These are phyloP conservation scores for Cadophora sp. DNA, from an alignment of 2,329 filamentous ascomycete species.

Conservation along the genomic window DNA sequence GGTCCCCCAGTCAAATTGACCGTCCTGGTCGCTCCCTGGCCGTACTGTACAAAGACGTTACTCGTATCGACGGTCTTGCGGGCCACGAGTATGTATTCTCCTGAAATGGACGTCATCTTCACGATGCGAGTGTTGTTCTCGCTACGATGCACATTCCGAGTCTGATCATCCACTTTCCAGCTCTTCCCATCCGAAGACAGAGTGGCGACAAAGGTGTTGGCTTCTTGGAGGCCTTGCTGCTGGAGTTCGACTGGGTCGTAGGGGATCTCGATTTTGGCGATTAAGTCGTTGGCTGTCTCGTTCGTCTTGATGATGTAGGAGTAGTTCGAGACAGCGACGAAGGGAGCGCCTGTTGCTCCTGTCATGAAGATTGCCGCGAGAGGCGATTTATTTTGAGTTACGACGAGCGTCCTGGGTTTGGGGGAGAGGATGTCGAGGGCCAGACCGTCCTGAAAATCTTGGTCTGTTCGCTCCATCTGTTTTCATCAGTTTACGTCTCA, in stretches of 20 bases:
- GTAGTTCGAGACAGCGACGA: slow-evolving; percentile 43
- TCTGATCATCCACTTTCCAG: slow-evolving; percentile 46
- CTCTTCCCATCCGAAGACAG: slow-evolving; percentile 41
- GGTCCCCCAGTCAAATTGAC: slow-evolving; percentile 42
- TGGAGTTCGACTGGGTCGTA: slow-evolving; percentile 38
- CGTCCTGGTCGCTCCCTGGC: slow-evolving; percentile 43
- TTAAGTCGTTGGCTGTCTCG: slow-evolving; percentile 45
- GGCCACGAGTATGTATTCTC: slow-evolving; percentile 46
- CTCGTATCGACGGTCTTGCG: slow-evolving; percentile 39
- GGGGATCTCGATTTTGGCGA: slow-evolving; percentile 46
- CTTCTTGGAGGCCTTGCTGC: slow-evolving; percentile 28
- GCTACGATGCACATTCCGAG: slow-evolving; percentile 42
- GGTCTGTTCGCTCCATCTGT: slow-evolving; percentile 42
- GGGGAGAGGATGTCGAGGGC: slow-evolving; percentile 47
- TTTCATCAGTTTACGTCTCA: background rate
- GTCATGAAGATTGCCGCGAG: slow-evolving; percentile 44
- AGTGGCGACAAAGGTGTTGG: slow-evolving; percentile 35
- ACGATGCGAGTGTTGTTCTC: slow-evolving; percentile 46
- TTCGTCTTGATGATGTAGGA: slow-evolving; percentile 46
- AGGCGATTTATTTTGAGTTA: slow-evolving; percentile 44
- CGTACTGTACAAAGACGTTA: slow-evolving; percentile 47
- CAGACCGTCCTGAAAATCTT: slow-evolving; percentile 46
- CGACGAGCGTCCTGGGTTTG: slow-evolving; percentile 42
- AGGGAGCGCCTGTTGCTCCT: slow-evolving; percentile 42
- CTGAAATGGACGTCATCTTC: slow-evolving; percentile 45